These are phyloP conservation scores for Amaranthus palmeri DNA, from an alignment of 148 eudicot species.

Conservation along the genomic window DNA sequence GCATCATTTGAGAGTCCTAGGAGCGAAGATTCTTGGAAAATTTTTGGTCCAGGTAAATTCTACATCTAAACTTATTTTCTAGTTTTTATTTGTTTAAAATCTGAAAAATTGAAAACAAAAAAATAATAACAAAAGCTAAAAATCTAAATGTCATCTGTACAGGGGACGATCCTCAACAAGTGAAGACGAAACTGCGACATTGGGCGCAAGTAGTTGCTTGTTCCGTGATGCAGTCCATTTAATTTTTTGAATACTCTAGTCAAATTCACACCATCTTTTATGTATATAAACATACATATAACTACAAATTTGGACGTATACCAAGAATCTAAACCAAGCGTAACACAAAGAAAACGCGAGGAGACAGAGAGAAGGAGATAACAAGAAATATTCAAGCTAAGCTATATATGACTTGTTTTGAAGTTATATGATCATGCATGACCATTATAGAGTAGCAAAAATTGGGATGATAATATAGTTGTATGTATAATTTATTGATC, in stretches of 20 bases:
- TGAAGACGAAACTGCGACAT: slow-evolving; percentile 68
- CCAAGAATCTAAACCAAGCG: background rate
- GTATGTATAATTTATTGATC: slow-evolving; percentile 5
- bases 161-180: slow-evolving; percentile 77
- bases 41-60: slow-evolving; percentile 49
- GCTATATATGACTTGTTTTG: background rate
- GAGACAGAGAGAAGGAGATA: background rate
- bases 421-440: slow-evolving; percentile 1
- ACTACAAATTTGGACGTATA: background rate
- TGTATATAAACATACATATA: background rate
- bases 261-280: background rate
- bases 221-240: slow-evolving; percentile 59
- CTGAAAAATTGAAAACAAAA: too few species aligned
- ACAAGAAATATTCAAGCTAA: background rate
- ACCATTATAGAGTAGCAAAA: background rate
- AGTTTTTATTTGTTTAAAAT: too few species aligned
- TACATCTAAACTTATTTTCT: too few species aligned
- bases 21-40: slow-evolving; percentile 55
- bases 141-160: background rate
- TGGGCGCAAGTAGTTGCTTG: slow-evolving; percentile 91
- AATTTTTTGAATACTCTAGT: slow-evolving; percentile 18
- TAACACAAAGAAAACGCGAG: background rate
- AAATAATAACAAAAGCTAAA: too few species aligned
- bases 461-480: slow-evolving; percentile 13
- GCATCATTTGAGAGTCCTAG: slow-evolving; percentile 39